A percentile compares a stretch with the other conserved stretches of the same genome.
Conservation (phyloP, 139 green algal species). For the Pleodorina starrii region DNA sequence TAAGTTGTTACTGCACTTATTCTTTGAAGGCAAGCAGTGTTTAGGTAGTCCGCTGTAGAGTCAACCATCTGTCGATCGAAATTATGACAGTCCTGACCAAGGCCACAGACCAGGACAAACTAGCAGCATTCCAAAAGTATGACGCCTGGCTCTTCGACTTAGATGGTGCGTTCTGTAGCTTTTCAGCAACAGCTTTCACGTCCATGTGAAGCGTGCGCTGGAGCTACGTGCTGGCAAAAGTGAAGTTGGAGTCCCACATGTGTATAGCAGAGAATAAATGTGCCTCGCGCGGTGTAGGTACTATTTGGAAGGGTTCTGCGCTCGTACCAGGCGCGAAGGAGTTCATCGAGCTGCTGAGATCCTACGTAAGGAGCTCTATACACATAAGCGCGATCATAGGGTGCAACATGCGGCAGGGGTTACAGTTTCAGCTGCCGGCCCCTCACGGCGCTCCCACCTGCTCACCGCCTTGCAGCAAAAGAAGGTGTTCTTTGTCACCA, state of each 20-base stretch:
- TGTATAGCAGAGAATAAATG: too few species aligned
- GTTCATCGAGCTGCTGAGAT: slow-evolving; percentile 51
- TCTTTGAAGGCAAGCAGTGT: too few species aligned
- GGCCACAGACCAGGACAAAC: slow-evolving; percentile 45
- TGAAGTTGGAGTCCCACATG: too few species aligned
- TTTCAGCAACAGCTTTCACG: not conserved
- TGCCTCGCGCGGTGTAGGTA: slow-evolving; percentile 55
- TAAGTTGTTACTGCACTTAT: too few species aligned
- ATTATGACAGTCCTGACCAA: slow-evolving; percentile 11
- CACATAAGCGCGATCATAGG: too few species aligned
- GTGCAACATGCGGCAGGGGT: too few species aligned
- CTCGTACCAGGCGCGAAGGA: slow-evolving; percentile 57
- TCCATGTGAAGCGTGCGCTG: too few species aligned
- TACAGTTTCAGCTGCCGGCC: too few species aligned
- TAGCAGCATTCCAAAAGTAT: slow-evolving; percentile 52
- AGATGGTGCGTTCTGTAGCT: slow-evolving; percentile 47
- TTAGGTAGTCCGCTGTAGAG: not conserved
- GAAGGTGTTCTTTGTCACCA: slow-evolving; percentile 97
- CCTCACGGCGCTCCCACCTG: too few species aligned
- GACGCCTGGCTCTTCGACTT: slow-evolving; percentile 64
- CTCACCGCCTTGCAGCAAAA: slow-evolving; percentile 96
- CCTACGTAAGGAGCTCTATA: slow-evolving; percentile 38
- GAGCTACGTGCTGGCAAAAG: too few species aligned
- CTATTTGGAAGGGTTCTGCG: slow-evolving; percentile 57
- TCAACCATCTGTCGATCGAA: slow-evolving; percentile 3